Base-by-base conservation (phyloP, 768 basidiomycete genomes). In the Arthromyces matolae region DNA sequence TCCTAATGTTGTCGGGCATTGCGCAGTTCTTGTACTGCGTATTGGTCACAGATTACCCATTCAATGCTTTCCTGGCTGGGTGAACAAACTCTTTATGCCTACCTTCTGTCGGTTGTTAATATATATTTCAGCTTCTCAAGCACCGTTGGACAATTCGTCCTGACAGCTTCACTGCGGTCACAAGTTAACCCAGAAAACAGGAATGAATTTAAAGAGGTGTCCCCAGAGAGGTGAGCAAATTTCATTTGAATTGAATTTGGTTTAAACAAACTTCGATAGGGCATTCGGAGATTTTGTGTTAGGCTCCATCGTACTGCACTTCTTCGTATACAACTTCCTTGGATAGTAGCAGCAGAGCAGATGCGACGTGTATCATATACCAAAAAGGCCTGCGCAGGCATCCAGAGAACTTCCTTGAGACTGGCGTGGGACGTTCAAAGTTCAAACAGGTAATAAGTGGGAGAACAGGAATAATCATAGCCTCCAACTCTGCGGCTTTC, bases 261-360 rank as follows among this genome's bases (percentile, higher is more conserved):
- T 33, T 49, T 20, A 48, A 14, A 40, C 31, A n/a, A 20, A 44
- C 42, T 28, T 23, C 38, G 48, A 14, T 62, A 99, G 96, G 60
- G 96, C 96, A 16, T 99, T 99, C 61, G 94, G 90, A 36, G 96
- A 99, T 62, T 99, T 97, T 61, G 89, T 88, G 22, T 66, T 94
- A 36, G 93, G 93, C n/a, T 94, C 92, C 3, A 85, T 98, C 53
- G 83, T 98, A 31, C 76, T 99, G 27, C 96, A 99, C 68, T 93
- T 97, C 75, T 99, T 98, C 65, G 94, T 96, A 51, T 97, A 85
- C 78, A 97, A 97, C 71, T 98, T 96, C 78, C 78, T 99, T 12
- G 96, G 95, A 65, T 98, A 63, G 69, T 38, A 42, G 18, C 23
- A 8, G n/a, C n/a, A n/a, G n/a, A n/a, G n/a, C n/a, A n/a, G n/a